These are phyloP conservation scores for Xylaria arbuscula DNA, from an alignment of 2,329 filamentous ascomycete species.

Conservation along the genomic window DNA sequence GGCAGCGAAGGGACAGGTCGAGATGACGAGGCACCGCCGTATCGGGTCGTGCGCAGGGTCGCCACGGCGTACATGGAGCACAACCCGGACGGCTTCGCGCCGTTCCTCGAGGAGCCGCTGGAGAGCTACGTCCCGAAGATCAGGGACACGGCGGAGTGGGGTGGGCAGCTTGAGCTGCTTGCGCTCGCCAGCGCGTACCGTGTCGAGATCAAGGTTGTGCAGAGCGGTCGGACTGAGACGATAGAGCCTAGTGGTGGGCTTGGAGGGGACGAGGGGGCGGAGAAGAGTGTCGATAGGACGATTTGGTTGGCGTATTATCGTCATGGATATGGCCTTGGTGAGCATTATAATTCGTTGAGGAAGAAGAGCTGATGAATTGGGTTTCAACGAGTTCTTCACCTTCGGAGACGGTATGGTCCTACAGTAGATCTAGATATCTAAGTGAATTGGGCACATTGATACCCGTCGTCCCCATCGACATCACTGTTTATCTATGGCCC, in stretches of 20 bases:
- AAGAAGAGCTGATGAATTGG: slow-evolving; percentile 47
- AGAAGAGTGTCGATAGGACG: slow-evolving; percentile 55
- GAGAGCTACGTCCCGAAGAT: slow-evolving; percentile 80
- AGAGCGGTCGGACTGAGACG: slow-evolving; percentile 82
- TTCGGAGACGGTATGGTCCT: no score
- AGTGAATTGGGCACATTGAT: not conserved
- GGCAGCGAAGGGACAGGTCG: slow-evolving; percentile 17
- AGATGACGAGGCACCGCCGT: slow-evolving; percentile 57
- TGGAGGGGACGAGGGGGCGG: slow-evolving; percentile 51
- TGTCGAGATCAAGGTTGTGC: slow-evolving; percentile 84
- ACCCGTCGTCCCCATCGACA: not conserved
- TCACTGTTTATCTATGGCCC: not conserved
- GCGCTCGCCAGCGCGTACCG: slow-evolving; percentile 85
- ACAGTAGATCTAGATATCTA: not conserved
- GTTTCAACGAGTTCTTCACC: not conserved
- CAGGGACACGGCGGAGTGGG: slow-evolving; percentile 91
- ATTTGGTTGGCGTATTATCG: slow-evolving; percentile 96
- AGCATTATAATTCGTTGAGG: slow-evolving; percentile 94
- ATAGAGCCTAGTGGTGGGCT: slow-evolving; percentile 67
- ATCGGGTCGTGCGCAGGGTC: slow-evolving; percentile 73
- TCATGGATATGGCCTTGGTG: slow-evolving; percentile 91
- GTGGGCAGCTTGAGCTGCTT: slow-evolving; percentile 88
- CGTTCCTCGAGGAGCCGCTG: slow-evolving; percentile 86
- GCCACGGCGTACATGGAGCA: slow-evolving; percentile 81
- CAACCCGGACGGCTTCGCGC: slow-evolving; percentile 83